Evolutionary conservation across 1,139 yeast genomes (phyloP), one percentile per base, ranked within the genome.

Genomic region (Diutina rugosa): DNA sequence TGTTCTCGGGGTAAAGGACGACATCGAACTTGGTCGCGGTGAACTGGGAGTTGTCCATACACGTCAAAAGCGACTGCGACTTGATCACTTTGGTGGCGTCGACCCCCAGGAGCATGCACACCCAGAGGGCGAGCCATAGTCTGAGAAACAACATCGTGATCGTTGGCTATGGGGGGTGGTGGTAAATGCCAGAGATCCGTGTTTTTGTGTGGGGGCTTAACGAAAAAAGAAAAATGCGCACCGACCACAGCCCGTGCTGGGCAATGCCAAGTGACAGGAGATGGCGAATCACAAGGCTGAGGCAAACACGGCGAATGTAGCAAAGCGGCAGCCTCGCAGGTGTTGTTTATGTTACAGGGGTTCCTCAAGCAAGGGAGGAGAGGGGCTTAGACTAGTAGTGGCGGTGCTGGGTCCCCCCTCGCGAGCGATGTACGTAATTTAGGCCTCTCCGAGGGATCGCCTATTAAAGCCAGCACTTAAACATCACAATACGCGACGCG

Each of bases 1-100:
- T 69, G 68, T 86, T 87, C 55, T 72, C 76, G 4, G 96, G 95
- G 65, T 72, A 84, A 67, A 79, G 88, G 53, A 71, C 72, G 58
- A 91, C 95, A 63, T 88, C 87, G 65, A 95, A 52, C 29, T 29
- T 44, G 38, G 47, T 44, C 38, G 55, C 55, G 32, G 48, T 41
- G 38, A 52, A 29, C 45, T 44, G 48, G 38, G 55, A 52, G 38
- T 52, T n/a, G 16, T 52, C 55, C 55, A 52, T 52, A 44, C 55
- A 52, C 16, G 55, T 52, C 28, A 52, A 44, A 14, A 52, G 41
- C 26, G 53, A 49, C 44, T 8, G 21, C 44, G 44, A n/a, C n/a
- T 21, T n/a, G 29, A 49, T n/a, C 29, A 49, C 16, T 8, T 32
- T 32, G 14, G 29, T 16, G 53, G 53, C 46, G 26, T n/a, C 45